Percentiles rank a stretch among this genome's conserved stretches.
phyloP scores from a whole-genome alignment of 805 yeast genomes.

The Candida schatavii region DNA sequence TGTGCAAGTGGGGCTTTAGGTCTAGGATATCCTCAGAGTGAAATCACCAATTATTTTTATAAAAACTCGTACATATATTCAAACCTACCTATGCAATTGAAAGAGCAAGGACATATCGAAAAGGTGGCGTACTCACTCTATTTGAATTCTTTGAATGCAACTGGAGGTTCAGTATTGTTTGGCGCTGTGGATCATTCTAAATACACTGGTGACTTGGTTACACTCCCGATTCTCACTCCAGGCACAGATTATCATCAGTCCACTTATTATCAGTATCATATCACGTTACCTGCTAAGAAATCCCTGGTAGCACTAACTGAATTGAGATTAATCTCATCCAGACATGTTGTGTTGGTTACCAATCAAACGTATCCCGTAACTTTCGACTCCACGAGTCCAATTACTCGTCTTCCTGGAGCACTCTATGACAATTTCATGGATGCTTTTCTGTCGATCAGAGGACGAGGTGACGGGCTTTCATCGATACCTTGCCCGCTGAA shows the following conservation, averaged over 20 bases:
- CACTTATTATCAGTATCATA: neutral
- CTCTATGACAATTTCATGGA: neutral
- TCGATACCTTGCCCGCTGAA: neutral
- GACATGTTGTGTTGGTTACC: too few relatives aligned
- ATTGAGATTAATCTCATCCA: too few relatives aligned
- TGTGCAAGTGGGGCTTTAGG: conserved; percentile 72
- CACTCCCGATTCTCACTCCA: conserved; percentile 27
- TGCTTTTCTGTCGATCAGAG: conserved; percentile 10
- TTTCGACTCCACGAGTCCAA: conserved; percentile 21
- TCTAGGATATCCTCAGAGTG: conserved; percentile 70
- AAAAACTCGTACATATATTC: conserved; percentile 29
- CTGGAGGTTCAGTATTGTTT: conserved; percentile 35
- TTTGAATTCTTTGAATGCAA: conserved; percentile 24
- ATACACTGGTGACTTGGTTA: conserved; percentile 29
- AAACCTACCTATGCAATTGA: conserved; percentile 36
- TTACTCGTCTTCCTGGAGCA: conserved; percentile 15
- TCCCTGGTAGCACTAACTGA: neutral
- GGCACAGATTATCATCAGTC: neutral
- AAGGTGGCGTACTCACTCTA: conserved; percentile 35
- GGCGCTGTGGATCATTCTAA: conserved; percentile 45
- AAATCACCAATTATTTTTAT: conserved; percentile 30
- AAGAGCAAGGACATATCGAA: conserved; percentile 28
- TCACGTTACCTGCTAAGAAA: too few relatives aligned
- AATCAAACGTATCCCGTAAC: conserved; percentile 7
- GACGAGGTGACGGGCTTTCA: conserved; percentile 9